Evolutionary conservation across 163 green algal genomes (phyloP).

Genomic region (Prototheca wickerhamii): DNA sequence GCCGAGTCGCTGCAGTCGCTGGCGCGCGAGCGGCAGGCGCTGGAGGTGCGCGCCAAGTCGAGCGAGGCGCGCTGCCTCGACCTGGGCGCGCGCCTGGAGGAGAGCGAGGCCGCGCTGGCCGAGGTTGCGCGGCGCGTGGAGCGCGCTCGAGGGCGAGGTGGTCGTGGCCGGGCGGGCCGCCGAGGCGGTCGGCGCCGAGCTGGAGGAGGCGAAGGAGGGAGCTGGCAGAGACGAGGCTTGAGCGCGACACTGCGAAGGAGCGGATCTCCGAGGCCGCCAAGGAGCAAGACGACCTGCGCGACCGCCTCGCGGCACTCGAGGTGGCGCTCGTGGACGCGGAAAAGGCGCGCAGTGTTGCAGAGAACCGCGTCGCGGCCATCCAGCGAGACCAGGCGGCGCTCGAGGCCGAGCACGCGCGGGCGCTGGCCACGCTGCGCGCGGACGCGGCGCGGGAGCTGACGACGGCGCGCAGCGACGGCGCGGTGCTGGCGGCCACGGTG

Average conservation of each 20-base stretch:
- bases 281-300: too few species aligned
- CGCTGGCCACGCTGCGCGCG: background rate
- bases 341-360: too few species aligned
- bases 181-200: background rate
- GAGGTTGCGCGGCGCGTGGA: background rate
- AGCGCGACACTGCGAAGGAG: background rate
- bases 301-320: too few species aligned
- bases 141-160: background rate
- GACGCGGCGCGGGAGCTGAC: too few species aligned
- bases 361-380: too few species aligned
- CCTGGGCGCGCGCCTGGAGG: background rate
- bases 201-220: conserved; percentile 1
- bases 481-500: too few species aligned
- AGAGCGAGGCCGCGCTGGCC: too few species aligned
- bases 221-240: background rate
- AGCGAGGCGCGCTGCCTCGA: background rate
- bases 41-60: conserved; percentile 4
- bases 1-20: conserved; percentile 2
- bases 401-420: background rate
- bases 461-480: too few species aligned
- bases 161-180: background rate
- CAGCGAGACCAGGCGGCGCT: too few species aligned
- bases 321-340: too few species aligned
- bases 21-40: background rate
- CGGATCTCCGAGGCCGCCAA: background rate